These are phyloP conservation scores for Huntiella savannae DNA, from an alignment of 2,329 filamentous ascomycete genomes.

Conservation along the genomic window DNA sequence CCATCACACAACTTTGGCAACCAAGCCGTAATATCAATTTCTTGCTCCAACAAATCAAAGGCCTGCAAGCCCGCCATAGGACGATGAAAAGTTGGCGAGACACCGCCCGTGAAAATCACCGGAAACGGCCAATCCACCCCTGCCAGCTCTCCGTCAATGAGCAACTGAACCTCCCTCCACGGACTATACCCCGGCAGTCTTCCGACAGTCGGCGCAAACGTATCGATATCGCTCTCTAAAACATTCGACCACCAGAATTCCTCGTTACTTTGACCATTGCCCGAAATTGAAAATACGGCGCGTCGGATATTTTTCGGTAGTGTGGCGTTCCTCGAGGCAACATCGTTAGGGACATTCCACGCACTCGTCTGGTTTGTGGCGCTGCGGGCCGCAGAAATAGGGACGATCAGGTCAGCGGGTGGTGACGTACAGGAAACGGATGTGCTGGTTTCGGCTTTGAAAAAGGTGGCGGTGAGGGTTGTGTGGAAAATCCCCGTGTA, in stretches of 20 bases:
- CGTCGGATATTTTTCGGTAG: conserved; percentile 48
- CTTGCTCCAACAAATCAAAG: conserved; percentile 60
- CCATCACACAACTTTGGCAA: conserved; percentile 51
- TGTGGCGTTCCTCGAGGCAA: conserved; percentile 36
- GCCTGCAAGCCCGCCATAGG: conserved; percentile 63
- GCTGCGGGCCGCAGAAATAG: conserved; percentile 39
- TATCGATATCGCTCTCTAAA: conserved; percentile 36
- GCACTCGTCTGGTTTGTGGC: conserved; percentile 36
- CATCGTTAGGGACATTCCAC: conserved; percentile 46
- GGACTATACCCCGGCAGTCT: conserved; percentile 48
- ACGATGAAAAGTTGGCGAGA: conserved; percentile 58
- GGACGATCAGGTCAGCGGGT: conserved; percentile 47
- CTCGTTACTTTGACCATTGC: conserved; percentile 56
- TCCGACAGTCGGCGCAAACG: conserved; percentile 38
- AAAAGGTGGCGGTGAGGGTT: conserved; percentile 57
- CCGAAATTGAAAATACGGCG: conserved; percentile 57
- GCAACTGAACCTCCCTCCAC: conserved; percentile 60
- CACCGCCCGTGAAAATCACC: conserved; percentile 63
- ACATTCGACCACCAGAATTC: conserved; percentile 81
- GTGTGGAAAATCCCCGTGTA: conserved; percentile 61
- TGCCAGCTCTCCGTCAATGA: conserved; percentile 52
- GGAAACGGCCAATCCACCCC: conserved; percentile 70
- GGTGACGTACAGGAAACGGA: neutral
- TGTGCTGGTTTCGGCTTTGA: conserved; percentile 20
- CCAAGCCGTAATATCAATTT: conserved; percentile 68